Evolutionary conservation across 345 rosid species (phyloP).

Genomic region (Eucalyptus curtisii): DNA sequence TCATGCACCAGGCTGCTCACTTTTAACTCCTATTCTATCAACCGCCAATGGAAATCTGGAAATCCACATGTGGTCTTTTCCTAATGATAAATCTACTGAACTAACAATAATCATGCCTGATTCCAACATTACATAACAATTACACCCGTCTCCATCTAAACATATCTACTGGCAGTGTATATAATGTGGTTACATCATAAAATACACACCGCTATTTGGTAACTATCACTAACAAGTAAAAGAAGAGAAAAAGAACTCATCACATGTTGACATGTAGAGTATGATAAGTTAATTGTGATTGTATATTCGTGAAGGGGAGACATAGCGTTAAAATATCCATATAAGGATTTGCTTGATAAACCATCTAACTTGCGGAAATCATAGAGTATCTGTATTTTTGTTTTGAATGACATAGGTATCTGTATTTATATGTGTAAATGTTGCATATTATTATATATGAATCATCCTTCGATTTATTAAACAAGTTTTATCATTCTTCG

Average conservation of each 20-base stretch:
- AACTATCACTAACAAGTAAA: background rate
- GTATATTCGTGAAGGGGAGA: background rate
- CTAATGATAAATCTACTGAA: background rate
- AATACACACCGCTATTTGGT: background rate
- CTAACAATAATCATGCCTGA: background rate
- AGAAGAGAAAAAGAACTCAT: background rate
- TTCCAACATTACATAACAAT: background rate
- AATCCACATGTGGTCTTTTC: background rate
- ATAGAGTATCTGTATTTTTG: background rate
- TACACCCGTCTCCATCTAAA: background rate
- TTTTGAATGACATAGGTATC: background rate
- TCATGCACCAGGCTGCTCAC: background rate
- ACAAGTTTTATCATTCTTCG: background rate
- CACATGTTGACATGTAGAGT: background rate
- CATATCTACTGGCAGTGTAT: background rate
- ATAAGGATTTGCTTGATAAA: background rate
- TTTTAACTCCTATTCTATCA: background rate
- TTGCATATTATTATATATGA: background rate
- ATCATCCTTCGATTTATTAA: background rate
- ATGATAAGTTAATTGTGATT: background rate
- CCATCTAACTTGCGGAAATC: background rate
- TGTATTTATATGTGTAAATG: background rate
- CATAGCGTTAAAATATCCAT: background rate
- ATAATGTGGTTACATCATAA: background rate
- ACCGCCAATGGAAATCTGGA: background rate